phyloP scores from a whole-genome alignment of 2,329 filamentous ascomycete genomes.

The Grosmannia serpens region DNA sequence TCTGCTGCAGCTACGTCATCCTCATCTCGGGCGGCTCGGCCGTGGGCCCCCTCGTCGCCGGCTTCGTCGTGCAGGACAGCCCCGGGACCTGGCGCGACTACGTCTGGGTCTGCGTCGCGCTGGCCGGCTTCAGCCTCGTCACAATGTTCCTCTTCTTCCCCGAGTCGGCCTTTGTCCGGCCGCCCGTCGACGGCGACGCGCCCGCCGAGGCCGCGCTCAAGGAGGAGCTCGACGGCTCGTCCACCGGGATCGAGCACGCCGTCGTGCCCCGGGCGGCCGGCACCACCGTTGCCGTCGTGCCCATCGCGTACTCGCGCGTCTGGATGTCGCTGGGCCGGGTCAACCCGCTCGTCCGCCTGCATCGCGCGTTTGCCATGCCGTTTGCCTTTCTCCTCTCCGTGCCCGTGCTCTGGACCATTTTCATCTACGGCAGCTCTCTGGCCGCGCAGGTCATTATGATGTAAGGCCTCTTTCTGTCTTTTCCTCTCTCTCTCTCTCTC shows the following conservation, averaged over 20 bases:
- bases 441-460: neutral
- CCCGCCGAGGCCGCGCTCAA: neutral
- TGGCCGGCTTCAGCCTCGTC: constrained; percentile 4
- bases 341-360: neutral
- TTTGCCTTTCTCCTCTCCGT: neutral
- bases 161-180: neutral
- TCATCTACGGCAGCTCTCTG: neutral
- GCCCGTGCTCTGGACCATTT: neutral
- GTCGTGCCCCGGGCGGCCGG: neutral
- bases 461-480: neutral
- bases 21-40: constrained; percentile 6
- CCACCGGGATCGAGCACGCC: neutral
- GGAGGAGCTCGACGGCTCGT: neutral
- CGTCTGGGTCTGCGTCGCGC: constrained; percentile 3
- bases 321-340: neutral
- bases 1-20: constrained; percentile 3
- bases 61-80: constrained; percentile 3
- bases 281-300: neutral
- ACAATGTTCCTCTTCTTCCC: neutral
- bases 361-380: neutral
- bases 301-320: neutral
- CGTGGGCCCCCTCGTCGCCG: constrained; percentile 5
- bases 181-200: neutral
- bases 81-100: constrained; percentile 7
- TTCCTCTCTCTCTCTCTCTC: neutral